A percentile compares a stretch with the other conserved stretches of the same genome.
Conservation (phyloP, 768 basidiomycete genomes). For the Psilocybe cubensis region DNA sequence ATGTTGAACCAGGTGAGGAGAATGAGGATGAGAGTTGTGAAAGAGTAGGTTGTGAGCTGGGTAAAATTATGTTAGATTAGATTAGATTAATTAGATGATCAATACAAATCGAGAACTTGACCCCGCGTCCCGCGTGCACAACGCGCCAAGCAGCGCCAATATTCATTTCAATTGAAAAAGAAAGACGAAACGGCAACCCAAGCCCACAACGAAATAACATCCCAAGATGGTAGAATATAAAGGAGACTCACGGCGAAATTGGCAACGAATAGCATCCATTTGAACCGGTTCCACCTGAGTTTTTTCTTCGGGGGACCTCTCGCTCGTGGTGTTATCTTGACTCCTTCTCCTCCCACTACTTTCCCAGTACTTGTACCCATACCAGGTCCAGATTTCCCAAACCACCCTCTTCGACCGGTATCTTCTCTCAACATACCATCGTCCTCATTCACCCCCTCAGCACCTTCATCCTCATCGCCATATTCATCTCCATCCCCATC, state of each 20-base stretch:
- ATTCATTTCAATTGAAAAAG: too few species aligned
- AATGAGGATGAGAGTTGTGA: constrained; percentile 62
- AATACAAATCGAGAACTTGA: too few species aligned
- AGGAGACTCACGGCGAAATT: constrained; percentile 49
- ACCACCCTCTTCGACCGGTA: too few species aligned
- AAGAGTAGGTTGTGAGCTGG: constrained; percentile 61
- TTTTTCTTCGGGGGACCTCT: neutral
- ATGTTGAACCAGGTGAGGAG: constrained; percentile 84
- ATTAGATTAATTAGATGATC: neutral
- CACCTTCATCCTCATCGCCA: neutral
- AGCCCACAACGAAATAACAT: too few species aligned
- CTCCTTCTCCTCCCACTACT: neutral
- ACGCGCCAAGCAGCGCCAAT: too few species aligned
- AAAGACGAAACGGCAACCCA: too few species aligned
- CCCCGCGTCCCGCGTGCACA: too few species aligned
- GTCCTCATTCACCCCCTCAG: neutral
- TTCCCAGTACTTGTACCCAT: too few species aligned
- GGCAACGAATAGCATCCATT: constrained; percentile 74
- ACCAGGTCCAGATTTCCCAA: too few species aligned
- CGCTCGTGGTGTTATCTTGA: too few species aligned
- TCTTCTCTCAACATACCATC: constrained; percentile 6
- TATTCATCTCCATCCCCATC: constrained; percentile 23
- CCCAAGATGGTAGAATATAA: neutral
- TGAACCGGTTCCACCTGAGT: constrained; percentile 82
- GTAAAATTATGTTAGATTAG: neutral